These are phyloP conservation scores for Clitocybe nebularis DNA, from an alignment of 1,284 basidiomycete genomes.

Conservation along the genomic window DNA sequence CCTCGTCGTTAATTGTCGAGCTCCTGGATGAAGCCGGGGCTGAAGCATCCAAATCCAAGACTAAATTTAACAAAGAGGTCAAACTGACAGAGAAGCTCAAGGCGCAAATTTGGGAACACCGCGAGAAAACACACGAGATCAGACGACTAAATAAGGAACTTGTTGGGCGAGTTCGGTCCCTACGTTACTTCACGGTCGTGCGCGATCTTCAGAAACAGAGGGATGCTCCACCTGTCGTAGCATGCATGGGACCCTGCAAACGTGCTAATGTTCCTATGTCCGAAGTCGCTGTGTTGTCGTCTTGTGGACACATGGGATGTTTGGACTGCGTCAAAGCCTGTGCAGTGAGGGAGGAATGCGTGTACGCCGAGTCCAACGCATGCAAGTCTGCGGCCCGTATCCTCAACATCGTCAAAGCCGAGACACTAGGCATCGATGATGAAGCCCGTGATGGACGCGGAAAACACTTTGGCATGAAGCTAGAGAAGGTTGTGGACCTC, in stretches of 20 bases:
- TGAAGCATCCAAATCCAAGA: slow-evolving; percentile 43
- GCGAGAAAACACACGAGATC: slow-evolving; percentile 84
- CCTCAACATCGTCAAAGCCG: slow-evolving; percentile 80
- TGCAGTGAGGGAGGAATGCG: slow-evolving; percentile 79
- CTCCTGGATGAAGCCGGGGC: slow-evolving; percentile 65
- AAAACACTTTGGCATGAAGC: slow-evolving; percentile 84
- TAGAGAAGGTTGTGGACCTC: slow-evolving; percentile 80
- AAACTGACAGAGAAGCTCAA: slow-evolving; percentile 49
- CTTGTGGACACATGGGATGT: slow-evolving; percentile 88
- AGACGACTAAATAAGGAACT: slow-evolving; percentile 83
- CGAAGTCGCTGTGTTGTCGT: slow-evolving; percentile 82
- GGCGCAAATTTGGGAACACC: slow-evolving; percentile 76
- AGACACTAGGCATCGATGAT: slow-evolving; percentile 82
- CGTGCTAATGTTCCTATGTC: slow-evolving; percentile 53
- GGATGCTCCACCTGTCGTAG: slow-evolving; percentile 50
- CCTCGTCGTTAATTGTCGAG: slow-evolving; percentile 53
- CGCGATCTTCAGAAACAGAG: slow-evolving; percentile 81
- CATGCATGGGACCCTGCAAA: slow-evolving; percentile 61
- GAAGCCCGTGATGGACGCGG: slow-evolving; percentile 66
- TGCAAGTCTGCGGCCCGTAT: slow-evolving; percentile 73
- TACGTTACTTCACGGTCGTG: slow-evolving; percentile 88
- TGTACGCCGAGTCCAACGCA: slow-evolving; percentile 60
- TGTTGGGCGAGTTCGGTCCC: slow-evolving; percentile 81
- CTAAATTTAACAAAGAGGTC: slow-evolving; percentile 49
- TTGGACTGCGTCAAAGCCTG: slow-evolving; percentile 65